Evolutionary conservation across 495 filamentous ascomycete genomes (phyloP).

Genomic region (Aspergillus wentii): DNA sequence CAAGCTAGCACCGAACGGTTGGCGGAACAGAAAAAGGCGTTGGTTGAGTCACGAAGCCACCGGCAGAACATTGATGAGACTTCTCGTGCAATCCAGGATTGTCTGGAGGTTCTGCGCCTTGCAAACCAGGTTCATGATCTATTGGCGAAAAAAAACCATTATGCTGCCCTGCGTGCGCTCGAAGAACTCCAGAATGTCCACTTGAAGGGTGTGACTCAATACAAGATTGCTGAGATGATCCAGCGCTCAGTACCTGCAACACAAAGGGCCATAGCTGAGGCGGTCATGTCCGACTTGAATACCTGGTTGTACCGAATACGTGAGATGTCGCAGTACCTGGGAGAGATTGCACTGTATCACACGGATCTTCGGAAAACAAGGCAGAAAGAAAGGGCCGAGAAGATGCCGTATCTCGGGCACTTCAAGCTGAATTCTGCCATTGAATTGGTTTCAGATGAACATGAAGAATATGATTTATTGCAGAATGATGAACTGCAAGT

Average conservation of each 20-base stretch:
- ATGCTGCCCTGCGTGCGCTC: constrained; percentile 85
- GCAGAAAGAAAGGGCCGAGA: constrained; percentile 74
- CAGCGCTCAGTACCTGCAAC: constrained; percentile 91
- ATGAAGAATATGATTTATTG: constrained; percentile 88
- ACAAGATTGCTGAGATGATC: constrained; percentile 94
- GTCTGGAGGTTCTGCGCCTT: constrained; percentile 82
- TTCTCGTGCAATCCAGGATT: constrained; percentile 82
- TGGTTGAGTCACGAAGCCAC: constrained; percentile 86
- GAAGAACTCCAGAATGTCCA: constrained; percentile 97
- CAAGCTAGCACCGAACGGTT: constrained; percentile 93
- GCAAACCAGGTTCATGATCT: constrained; percentile 95
- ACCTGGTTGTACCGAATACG: constrained; percentile 96
- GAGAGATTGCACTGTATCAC: constrained; percentile 95
- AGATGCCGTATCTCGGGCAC: constrained; percentile 62
- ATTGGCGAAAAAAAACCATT: constrained; percentile 86
- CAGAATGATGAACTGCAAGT: constrained; percentile 92
- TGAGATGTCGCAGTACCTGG: constrained; percentile 90
- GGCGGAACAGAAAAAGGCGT: constrained; percentile 86
- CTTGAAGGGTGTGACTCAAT: constrained; percentile 85
- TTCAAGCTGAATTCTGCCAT: constrained; percentile 96
- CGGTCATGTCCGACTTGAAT: constrained; percentile 95
- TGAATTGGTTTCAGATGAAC: constrained; percentile 90
- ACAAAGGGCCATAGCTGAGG: constrained; percentile 87
- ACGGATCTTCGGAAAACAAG: constrained; percentile 81
- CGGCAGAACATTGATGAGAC: constrained; percentile 96